phyloP scores from a whole-genome alignment of 2,329 filamentous ascomycete genomes.

The Chalara sp. region DNA sequence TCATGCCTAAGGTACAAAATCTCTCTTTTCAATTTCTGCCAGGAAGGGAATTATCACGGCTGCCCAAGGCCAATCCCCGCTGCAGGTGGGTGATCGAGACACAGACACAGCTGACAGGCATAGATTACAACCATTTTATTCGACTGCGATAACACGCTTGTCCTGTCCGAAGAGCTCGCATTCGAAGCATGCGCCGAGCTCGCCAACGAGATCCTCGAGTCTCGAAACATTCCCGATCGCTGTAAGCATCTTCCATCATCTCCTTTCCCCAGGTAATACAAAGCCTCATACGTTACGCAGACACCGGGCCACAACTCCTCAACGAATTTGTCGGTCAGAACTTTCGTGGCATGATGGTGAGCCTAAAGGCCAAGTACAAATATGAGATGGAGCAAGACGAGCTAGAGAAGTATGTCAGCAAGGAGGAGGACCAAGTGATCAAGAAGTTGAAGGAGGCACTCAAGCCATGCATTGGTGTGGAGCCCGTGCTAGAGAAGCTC shows the following conservation, averaged over 20 bases:
- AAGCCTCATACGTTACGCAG: not conserved
- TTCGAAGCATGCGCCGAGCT: conserved; percentile 88
- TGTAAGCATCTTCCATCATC: conserved; percentile 28
- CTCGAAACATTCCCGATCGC: conserved; percentile 53
- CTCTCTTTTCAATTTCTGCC: not conserved
- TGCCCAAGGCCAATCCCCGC: not conserved
- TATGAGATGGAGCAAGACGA: conserved; percentile 65
- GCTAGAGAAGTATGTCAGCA: conserved; percentile 64
- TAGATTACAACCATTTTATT: conserved; percentile 68
- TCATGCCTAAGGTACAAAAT: not conserved
- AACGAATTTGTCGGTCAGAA: conserved; percentile 87
- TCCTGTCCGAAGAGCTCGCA: conserved; percentile 82
- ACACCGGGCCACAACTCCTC: conserved; percentile 74
- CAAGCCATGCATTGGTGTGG: conserved; percentile 62
- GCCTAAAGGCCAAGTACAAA: conserved; percentile 67
- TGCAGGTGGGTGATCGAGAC: too few relatives aligned
- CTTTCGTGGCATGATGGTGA: conserved; percentile 85
- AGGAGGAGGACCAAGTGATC: conserved; percentile 79
- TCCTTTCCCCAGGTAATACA: not conserved
- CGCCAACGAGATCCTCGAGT: conserved; percentile 75
- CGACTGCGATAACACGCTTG: conserved; percentile 86
- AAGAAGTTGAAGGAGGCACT: conserved; percentile 66
- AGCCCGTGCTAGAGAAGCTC: conserved; percentile 53
- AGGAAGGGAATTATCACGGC: not conserved
- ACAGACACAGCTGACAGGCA: not conserved